Evolutionary conservation across 371 early-diverging fungal species (phyloP), one percentile per base, ranked within the genome.

Genomic region (Gilbertella persicaria): DNA sequence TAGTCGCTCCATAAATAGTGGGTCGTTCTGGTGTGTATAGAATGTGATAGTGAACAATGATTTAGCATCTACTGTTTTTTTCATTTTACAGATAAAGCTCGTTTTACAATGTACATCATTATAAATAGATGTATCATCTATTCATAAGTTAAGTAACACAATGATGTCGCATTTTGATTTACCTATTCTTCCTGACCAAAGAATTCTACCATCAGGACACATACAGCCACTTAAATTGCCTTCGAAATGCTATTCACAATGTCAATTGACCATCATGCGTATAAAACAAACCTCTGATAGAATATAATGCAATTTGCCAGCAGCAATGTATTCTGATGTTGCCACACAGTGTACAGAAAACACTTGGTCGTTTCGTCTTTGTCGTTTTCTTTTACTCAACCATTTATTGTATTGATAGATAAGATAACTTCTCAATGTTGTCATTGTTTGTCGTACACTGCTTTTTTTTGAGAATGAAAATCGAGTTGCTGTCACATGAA

Each of bases 291-390:
- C 65, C 44, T 59, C 52, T 6, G 45, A 52, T 29, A 64, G 38
- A 13, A 56, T 53, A 37, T 64, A 48, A 42, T 59, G 59, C 28
- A 64, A 30, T 49, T 64, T 64, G 6, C 60, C 65, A 26, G 56
- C 60, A 44, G 65, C 65, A 25, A 53, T 49, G 19, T 44, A 46
- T 53, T 59, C 56, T 29, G 50, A 52, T 25, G 30, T 26, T 25
- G 65, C 65, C 21, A 13, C 19, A 24, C 53, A 64, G 14, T 38
- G 12, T 2, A 33, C 13, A 2, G 33, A 33, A 9, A 33, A 33
- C 10, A 33, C 4, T 9, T 9, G 4, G 4, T 4, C 4, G 28
- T 4, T 28, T 9, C 28, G 4, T 28, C 9, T 28, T 4, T 9
- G 28, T 5, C 9, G 28, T 5, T 9, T 9, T 9, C 4, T 4